These are phyloP conservation scores for Kentomonas sorsogonicus DNA, from an alignment of 208 protist species.

Conservation along the genomic window DNA sequence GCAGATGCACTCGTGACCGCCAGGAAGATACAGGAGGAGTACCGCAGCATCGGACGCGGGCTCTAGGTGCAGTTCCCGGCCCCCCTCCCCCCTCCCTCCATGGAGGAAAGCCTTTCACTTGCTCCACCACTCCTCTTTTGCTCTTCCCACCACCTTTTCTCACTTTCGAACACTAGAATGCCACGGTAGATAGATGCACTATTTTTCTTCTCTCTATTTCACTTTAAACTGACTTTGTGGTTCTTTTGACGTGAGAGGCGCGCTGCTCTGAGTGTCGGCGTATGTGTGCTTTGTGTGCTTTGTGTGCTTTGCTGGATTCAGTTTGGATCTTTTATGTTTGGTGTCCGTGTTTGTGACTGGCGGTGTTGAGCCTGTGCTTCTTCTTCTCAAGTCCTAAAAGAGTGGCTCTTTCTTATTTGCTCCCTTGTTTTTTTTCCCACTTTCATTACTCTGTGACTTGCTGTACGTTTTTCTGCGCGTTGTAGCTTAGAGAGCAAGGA, in stretches of 20 bases:
- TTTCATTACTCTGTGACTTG: not conserved
- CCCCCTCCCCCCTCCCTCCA: no score
- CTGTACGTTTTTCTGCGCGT: no score
- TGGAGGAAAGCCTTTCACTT: not conserved
- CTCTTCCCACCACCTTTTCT: no score
- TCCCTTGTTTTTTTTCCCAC: not conserved
- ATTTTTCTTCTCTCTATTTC: not conserved
- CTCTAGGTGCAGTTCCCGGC: no score
- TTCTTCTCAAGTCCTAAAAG: not conserved
- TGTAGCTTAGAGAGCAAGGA: no score
- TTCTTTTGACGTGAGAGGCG: not conserved
- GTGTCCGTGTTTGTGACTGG: no score
- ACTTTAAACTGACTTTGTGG: not conserved
- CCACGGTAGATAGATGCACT: no score
- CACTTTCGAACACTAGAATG: no score
- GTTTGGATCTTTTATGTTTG: not conserved
- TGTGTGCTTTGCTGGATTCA: not conserved
- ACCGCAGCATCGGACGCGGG: constrained; percentile 16
- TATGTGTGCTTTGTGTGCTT: not conserved
- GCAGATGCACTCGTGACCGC: constrained; percentile 12
- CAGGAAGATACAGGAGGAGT: constrained; percentile 19
- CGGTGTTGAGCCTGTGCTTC: no score
- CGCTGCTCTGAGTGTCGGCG: not conserved
- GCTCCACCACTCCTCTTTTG: not conserved
- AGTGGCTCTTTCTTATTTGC: not conserved